These are phyloP conservation scores for Aspergillus nanangensis DNA, from an alignment of 495 filamentous ascomycete species.

Conservation along the genomic window DNA sequence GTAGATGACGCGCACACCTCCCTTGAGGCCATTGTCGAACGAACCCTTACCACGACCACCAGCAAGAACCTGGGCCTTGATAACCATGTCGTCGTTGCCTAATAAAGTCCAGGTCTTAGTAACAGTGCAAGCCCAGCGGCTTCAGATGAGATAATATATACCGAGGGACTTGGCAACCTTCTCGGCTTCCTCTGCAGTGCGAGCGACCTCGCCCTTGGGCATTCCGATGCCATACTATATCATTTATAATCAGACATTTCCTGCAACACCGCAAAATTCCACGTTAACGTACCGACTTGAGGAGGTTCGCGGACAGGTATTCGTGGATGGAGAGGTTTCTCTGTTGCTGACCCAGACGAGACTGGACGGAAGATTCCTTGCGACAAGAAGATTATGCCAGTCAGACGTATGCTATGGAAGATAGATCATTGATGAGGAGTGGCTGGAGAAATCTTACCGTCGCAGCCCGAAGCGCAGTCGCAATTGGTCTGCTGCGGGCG, in stretches of 20 bases:
- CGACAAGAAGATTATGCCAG: neutral
- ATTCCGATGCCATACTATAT: conserved; percentile 88
- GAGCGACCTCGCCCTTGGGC: conserved; percentile 81
- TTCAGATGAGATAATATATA: conserved; percentile 26
- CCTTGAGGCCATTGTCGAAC: conserved; percentile 98
- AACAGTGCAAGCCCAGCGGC: conserved; percentile 8
- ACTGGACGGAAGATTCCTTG: conserved; percentile 47
- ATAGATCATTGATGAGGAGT: conserved; percentile 5
- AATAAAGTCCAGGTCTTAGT: conserved; percentile 23
- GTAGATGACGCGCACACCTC: conserved; percentile 97
- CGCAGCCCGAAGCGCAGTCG: conserved; percentile 59
- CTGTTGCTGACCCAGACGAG: conserved; percentile 56
- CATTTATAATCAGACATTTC: no score
- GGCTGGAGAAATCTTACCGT: conserved; percentile 43
- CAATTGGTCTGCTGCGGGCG: conserved; percentile 62
- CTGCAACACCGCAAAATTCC: neutral
- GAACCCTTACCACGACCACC: conserved; percentile 95
- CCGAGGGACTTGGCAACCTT: conserved; percentile 82
- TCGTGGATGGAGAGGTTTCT: conserved; percentile 94
- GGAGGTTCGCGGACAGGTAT: conserved; percentile 86
- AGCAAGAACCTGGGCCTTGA: conserved; percentile 98
- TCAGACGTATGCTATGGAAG: conserved; percentile 18
- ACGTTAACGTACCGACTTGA: conserved; percentile 64
- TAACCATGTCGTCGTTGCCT: conserved; percentile 95
- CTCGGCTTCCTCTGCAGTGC: conserved; percentile 82